phyloP scores from a whole-genome alignment of 1,284 basidiomycete species.

The Ganoderma resinaceum region DNA sequence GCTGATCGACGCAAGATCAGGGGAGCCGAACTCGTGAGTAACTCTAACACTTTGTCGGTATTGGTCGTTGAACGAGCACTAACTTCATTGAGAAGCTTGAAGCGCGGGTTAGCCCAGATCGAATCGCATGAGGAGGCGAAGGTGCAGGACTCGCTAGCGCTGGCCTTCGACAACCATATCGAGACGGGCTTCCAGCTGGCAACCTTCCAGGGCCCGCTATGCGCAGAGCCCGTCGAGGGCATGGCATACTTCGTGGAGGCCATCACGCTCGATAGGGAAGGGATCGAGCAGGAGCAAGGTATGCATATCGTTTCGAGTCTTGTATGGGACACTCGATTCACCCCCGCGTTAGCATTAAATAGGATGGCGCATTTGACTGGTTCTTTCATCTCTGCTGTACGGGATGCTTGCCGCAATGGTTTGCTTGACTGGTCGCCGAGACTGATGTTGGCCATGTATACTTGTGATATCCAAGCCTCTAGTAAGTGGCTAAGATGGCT shows the following conservation, averaged over 20 bases:
- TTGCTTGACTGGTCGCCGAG: constrained; percentile 98
- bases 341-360: constrained; percentile 32
- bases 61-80: constrained; percentile 7
- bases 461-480: constrained; percentile 98
- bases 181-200: constrained; percentile 97
- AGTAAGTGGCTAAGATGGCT: constrained; percentile 60
- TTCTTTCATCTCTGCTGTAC: constrained; percentile 87
- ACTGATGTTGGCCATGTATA: constrained; percentile 98
- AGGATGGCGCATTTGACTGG: constrained; percentile 76
- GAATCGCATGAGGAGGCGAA: constrained; percentile 38
- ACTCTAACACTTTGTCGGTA: constrained; percentile 17
- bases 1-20: constrained; percentile 75
- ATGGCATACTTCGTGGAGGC: constrained; percentile 91
- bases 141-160: constrained; percentile 34
- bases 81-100: constrained; percentile 50
- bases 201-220: constrained; percentile 92
- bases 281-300: constrained; percentile 72
- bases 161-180: constrained; percentile 82
- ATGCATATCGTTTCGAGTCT: constrained; percentile 30
- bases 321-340: not conserved
- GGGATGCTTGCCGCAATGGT: constrained; percentile 89
- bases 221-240: constrained; percentile 94
- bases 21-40: constrained; percentile 62
- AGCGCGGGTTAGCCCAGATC: constrained; percentile 51
- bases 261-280: constrained; percentile 68